Percentiles rank a stretch among this genome's conserved stretches.
These are phyloP conservation scores for Incumbomyces lentus DNA, from an alignment of 2,329 filamentous ascomycete species.

Conservation along the genomic window DNA sequence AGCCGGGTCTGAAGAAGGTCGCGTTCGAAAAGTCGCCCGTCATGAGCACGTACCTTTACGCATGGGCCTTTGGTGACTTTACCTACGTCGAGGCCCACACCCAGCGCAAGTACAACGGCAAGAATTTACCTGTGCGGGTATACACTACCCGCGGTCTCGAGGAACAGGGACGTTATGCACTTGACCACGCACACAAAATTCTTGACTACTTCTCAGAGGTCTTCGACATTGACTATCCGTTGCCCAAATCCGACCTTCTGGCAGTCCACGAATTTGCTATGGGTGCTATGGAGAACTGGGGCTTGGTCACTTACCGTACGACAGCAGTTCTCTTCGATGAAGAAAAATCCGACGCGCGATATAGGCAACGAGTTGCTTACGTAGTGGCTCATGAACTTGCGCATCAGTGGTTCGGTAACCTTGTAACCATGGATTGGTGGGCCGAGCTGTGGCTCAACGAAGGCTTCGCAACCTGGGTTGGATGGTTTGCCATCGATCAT, in stretches of 20 bases:
- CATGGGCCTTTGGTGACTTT: slow-evolving; percentile 94
- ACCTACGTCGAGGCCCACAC: slow-evolving; percentile 93
- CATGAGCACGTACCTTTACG: slow-evolving; percentile 83
- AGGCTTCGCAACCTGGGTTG: slow-evolving; percentile 96
- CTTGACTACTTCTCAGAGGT: slow-evolving; percentile 95
- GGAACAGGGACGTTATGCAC: slow-evolving; percentile 78
- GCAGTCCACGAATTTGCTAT: slow-evolving; percentile 82
- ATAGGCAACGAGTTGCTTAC: slow-evolving; percentile 89
- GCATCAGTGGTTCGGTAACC: slow-evolving; percentile 91
- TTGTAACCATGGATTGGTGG: slow-evolving; percentile 94
- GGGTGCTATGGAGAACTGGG: slow-evolving; percentile 94
- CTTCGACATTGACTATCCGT: slow-evolving; percentile 84
- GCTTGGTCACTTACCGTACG: slow-evolving; percentile 87
- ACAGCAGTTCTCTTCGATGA: slow-evolving; percentile 96
- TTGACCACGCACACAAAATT: slow-evolving; percentile 83
- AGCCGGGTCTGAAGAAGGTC: slow-evolving; percentile 53
- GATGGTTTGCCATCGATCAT: slow-evolving; percentile 83
- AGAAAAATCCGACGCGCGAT: slow-evolving; percentile 76
- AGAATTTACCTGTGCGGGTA: slow-evolving; percentile 81
- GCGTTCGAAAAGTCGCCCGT: slow-evolving; percentile 73
- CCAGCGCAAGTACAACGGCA: slow-evolving; percentile 79
- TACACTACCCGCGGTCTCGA: slow-evolving; percentile 94
- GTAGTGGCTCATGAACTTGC: slow-evolving; percentile 97
- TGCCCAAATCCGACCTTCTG: slow-evolving; percentile 83
- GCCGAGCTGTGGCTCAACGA: slow-evolving; percentile 90